phyloP scores from a whole-genome alignment of 441 rosid species.

The Populus tomentosa region DNA sequence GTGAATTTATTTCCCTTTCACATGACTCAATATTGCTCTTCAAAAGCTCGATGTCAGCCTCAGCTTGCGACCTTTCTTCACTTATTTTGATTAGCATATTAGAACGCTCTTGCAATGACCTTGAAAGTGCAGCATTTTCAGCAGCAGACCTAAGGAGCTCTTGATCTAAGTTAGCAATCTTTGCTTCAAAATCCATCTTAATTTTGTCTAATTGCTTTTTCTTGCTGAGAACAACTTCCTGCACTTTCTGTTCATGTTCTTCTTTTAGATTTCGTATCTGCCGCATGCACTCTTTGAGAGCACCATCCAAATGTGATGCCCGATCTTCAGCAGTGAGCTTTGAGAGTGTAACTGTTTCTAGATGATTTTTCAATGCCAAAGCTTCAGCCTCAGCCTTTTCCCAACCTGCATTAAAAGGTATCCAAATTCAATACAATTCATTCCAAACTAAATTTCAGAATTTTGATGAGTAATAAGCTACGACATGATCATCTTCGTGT shows the following conservation, averaged over 20 bases:
- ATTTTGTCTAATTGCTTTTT: conserved; percentile 73
- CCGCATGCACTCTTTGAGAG: conserved; percentile 94
- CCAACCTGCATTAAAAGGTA: conserved; percentile 61
- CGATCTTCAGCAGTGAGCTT: conserved; percentile 90
- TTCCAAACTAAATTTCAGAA: background rate
- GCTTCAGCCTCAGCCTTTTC: conserved; percentile 99
- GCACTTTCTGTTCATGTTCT: conserved; percentile 79
- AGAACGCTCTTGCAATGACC: conserved; percentile 85
- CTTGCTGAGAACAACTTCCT: conserved; percentile 57
- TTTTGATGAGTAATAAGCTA: background rate
- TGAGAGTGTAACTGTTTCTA: conserved; percentile 71
- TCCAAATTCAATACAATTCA: conserved; percentile 1
- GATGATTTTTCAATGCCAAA: conserved; percentile 71
- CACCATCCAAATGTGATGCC: conserved; percentile 86
- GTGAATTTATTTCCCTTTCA: conserved; percentile 81
- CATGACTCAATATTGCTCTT: conserved; percentile 77
- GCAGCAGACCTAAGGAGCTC: conserved; percentile 80
- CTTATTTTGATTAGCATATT: conserved; percentile 68
- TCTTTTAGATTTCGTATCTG: conserved; percentile 86
- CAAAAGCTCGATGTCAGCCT: conserved; percentile 77
- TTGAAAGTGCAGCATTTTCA: conserved; percentile 66
- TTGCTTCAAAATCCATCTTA: conserved; percentile 65
- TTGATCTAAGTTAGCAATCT: conserved; percentile 61
- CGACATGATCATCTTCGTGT: background rate
- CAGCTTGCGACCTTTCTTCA: conserved; percentile 80